Evolutionary conservation across 23 red algal genomes (phyloP), one percentile per base, ranked within the genome.

Genomic region (Gracilaria vermiculophylla): DNA sequence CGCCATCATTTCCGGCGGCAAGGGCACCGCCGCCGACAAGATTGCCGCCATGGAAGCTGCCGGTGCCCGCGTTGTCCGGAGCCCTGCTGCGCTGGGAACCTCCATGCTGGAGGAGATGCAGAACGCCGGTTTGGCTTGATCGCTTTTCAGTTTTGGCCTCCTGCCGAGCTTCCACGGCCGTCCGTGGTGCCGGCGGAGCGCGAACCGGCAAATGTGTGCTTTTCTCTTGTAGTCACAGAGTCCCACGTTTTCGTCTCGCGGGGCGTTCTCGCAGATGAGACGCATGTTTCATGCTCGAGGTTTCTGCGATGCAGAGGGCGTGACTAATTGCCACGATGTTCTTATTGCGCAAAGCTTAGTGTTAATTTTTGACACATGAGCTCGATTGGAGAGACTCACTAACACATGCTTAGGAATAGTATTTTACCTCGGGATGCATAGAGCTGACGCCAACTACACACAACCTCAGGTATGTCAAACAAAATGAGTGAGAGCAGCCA

Each of bases 1-100:
- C 31, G 97, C 97, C 51, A 99, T 99, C 23, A 93, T 99, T 21
- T 74, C 92, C 20, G 97, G 97, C 19, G 97, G 97, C 12, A 94
- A 92, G 61, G 97, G 97, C 27, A 99, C 97, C 19, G 97, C 97
- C 10, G 71, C 81, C 12, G 91, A 90, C 23, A 99, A 99, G 80
- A 94, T 99, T 52, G 77, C 41, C 17, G 97, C 97, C 10, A 56
- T 99, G 34, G 72, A 89, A 49, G 87, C 77, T 53, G 97, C 97
- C 17, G 97, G 75, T 43, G 97, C 83, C 33, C 64, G 79, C 25
- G 97, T 99, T 27, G 93, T 99, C 39, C 73, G 47, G 20, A 92
- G 91, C 32, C 97, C 97, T 20, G 92, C 97, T 11, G 76, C 42
- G 24, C 48, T 99, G 51, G 97, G 97, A 11, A 67, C 55, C 31